A percentile compares a stretch with the other conserved stretches of the same genome.
Evolutionary conservation across 441 rosid species (phyloP).

Genomic region (Pelargonium fulgidum): DNA sequence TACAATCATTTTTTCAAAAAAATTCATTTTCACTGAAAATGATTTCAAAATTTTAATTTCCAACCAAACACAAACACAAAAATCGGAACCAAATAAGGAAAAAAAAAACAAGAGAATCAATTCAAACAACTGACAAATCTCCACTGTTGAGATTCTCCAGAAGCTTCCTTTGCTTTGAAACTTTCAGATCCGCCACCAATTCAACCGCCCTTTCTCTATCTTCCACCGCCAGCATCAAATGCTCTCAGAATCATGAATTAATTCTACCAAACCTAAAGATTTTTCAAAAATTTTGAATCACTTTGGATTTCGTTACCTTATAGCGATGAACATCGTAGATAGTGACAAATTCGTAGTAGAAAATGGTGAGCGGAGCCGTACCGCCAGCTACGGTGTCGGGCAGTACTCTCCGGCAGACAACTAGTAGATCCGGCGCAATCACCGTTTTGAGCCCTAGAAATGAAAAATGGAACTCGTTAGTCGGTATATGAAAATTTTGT

Average conservation of each 20-base stretch:
- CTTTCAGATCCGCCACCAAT: slow-evolving; percentile 18
- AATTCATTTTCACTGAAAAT: too few relatives aligned
- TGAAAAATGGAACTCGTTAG: too few relatives aligned
- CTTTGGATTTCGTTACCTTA: slow-evolving; percentile 29
- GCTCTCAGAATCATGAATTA: slow-evolving; percentile 19
- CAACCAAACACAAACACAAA: not conserved
- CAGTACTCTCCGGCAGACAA: slow-evolving; percentile 27
- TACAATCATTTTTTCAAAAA: not conserved
- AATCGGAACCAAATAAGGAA: too few relatives aligned
- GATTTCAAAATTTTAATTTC: not conserved
- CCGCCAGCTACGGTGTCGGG: too few relatives aligned
- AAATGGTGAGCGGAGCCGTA: slow-evolving; percentile 68
- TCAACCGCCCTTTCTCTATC: slow-evolving; percentile 27
- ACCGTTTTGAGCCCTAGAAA: too few relatives aligned
- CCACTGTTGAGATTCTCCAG: slow-evolving; percentile 44
- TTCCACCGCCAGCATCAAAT: slow-evolving; percentile 54
- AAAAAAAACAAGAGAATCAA: too few relatives aligned
- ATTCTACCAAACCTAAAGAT: too few relatives aligned
- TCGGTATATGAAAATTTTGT: too few relatives aligned
- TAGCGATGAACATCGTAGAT: slow-evolving; percentile 52
- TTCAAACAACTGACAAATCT: too few relatives aligned
- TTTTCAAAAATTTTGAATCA: too few relatives aligned
- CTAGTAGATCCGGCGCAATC: too few relatives aligned
- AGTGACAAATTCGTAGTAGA: slow-evolving; percentile 68
- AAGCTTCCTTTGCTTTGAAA: slow-evolving; percentile 31